These are phyloP conservation scores for Grigorovia humatica DNA, from an alignment of 805 yeast genomes.

Conservation along the genomic window DNA sequence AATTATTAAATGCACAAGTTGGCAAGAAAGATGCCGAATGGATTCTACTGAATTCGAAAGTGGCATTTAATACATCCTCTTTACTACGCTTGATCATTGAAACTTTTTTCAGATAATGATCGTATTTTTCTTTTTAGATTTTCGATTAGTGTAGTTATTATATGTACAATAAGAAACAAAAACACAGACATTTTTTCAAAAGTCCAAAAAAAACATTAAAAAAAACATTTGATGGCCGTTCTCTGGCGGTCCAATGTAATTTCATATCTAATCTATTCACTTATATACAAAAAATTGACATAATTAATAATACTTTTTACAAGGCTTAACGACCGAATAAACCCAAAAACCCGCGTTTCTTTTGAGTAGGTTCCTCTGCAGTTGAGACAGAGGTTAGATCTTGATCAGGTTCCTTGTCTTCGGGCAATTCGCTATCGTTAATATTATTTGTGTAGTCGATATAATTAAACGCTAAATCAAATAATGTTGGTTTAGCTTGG, in stretches of 20 bases:
- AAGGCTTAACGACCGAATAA: constrained; percentile 44
- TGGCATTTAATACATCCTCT: constrained; percentile 55
- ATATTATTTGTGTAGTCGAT: constrained; percentile 37
- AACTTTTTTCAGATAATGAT: constrained; percentile 37
- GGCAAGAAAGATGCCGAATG: constrained; percentile 45
- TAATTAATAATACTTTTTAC: too few species aligned
- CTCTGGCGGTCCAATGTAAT: not conserved
- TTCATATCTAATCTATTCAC: not conserved
- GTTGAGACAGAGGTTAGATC: constrained; percentile 10
- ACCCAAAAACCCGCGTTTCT: constrained; percentile 66
- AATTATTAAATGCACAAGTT: constrained; percentile 62
- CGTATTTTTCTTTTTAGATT: too few species aligned
- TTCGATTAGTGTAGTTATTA: not conserved
- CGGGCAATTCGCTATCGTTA: not conserved
- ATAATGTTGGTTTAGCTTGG: constrained; percentile 77
- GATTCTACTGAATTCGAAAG: constrained; percentile 56
- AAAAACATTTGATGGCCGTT: not conserved
- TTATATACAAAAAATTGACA: not conserved
- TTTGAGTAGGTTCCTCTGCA: constrained; percentile 7
- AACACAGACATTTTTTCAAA: not conserved
- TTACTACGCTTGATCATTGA: constrained; percentile 60
- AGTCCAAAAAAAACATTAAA: too few species aligned
- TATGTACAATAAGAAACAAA: not conserved
- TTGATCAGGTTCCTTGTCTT: not conserved
- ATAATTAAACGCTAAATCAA: constrained; percentile 83